These are phyloP conservation scores for Setomelanomma holmii DNA, from an alignment of 2,329 filamentous ascomycete species.

Conservation along the genomic window DNA sequence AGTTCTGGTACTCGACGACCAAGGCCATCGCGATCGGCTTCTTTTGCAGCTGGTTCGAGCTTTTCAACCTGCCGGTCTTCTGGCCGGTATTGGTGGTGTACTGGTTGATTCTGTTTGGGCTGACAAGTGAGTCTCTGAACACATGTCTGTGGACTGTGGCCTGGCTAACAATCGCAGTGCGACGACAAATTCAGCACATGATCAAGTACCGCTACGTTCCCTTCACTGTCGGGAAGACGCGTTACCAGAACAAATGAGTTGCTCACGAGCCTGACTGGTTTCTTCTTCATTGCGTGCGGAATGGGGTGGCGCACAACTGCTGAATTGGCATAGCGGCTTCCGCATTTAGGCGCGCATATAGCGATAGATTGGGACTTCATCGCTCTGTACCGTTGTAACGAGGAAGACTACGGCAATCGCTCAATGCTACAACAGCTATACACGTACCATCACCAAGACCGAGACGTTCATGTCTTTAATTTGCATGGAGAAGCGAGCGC, in stretches of 20 bases:
- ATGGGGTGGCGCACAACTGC: too few relatives aligned
- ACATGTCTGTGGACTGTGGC: too few relatives aligned
- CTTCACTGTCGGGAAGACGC: constrained; percentile 84
- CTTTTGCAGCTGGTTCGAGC: constrained; percentile 86
- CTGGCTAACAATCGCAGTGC: constrained; percentile 68
- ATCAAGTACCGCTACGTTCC: constrained; percentile 99
- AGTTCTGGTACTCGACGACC: constrained; percentile 98
- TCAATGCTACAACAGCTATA: constrained; percentile 28
- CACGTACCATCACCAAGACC: constrained; percentile 18
- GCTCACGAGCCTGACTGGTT: background rate
- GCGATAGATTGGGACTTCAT: constrained; percentile 28
- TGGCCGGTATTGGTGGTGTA: constrained; percentile 99
- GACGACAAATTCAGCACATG: constrained; percentile 99
- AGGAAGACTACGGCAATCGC: constrained; percentile 14
- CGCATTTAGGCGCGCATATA: constrained; percentile 8
- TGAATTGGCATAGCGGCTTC: background rate
- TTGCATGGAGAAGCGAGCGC: background rate
- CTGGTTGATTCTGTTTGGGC: constrained; percentile 94
- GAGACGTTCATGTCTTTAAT: constrained; percentile 13
- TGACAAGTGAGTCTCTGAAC: constrained; percentile 80
- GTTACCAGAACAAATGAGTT: constrained; percentile 43
- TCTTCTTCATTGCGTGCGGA: constrained; percentile 4
- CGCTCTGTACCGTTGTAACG: constrained; percentile 18
- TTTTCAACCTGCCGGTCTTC: constrained; percentile 98
- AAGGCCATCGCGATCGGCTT: constrained; percentile 85